phyloP scores from a whole-genome alignment of 2,329 filamentous ascomycete genomes.

The Trichoderma brevicompactum region DNA sequence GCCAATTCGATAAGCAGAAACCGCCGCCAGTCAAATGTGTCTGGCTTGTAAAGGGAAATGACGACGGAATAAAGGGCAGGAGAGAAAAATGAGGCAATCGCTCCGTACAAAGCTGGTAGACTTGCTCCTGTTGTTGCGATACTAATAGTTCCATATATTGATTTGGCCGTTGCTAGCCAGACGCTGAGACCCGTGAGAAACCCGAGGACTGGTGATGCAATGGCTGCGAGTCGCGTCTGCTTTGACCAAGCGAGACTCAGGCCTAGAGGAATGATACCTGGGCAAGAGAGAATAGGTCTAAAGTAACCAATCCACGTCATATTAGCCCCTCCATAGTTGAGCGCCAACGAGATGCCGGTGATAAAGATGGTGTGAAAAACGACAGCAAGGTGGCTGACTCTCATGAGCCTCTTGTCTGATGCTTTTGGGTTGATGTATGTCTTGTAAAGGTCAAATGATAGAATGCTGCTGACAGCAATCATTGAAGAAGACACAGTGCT shows the following conservation, averaged over 20 bases:
- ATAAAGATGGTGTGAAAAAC: constrained; percentile 24
- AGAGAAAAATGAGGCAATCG: constrained; percentile 24
- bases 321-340: constrained; percentile 25
- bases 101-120: constrained; percentile 19
- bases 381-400: constrained; percentile 23
- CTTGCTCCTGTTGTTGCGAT: constrained; percentile 22
- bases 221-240: constrained; percentile 21
- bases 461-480: constrained; percentile 27
- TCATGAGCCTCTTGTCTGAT: constrained; percentile 22
- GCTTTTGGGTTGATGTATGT: constrained; percentile 26
- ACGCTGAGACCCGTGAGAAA: constrained; percentile 22
- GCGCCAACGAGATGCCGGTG: constrained; percentile 23
- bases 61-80: constrained; percentile 22
- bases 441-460: constrained; percentile 24
- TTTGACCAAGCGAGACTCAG: constrained; percentile 25
- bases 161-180: constrained; percentile 24
- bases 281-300: constrained; percentile 28
- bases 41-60: constrained; percentile 20
- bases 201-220: constrained; percentile 16
- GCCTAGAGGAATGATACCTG: constrained; percentile 22
- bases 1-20: constrained; percentile 22
- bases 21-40: constrained; percentile 21
- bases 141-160: constrained; percentile 19
- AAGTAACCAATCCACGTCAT: constrained; percentile 29
- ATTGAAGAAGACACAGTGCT: constrained; percentile 26